phyloP scores from a whole-genome alignment of 805 yeast genomes.

The Schizosaccharomyces octosporus region DNA sequence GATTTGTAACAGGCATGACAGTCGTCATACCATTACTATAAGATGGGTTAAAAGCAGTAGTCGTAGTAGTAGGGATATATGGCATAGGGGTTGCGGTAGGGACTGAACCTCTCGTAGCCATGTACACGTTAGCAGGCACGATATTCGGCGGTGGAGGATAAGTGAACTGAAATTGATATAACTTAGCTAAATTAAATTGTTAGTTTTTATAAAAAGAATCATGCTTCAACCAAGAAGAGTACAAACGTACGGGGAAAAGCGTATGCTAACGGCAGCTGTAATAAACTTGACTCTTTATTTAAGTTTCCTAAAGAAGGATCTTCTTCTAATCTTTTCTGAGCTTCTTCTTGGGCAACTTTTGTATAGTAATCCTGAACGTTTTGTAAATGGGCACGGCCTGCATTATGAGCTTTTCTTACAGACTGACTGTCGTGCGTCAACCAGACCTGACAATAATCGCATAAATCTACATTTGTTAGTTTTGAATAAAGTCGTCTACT shows the following conservation, averaged over 20 bases:
- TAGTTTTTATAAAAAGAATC: neutral
- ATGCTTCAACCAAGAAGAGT: neutral
- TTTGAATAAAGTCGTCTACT: neutral
- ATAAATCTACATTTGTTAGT: neutral
- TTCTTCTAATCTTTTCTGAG: neutral
- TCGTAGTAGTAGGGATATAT: no score
- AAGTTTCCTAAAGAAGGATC: neutral
- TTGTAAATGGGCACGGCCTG: slow-evolving; percentile 53
- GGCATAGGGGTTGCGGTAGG: no score
- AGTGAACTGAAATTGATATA: neutral
- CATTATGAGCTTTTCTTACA: slow-evolving; percentile 56
- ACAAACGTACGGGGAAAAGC: slow-evolving; percentile 1
- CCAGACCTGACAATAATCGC: slow-evolving; percentile 19
- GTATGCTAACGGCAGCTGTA: neutral
- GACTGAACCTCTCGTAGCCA: neutral
- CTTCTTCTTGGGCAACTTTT: neutral
- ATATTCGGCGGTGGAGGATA: neutral
- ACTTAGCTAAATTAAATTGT: neutral
- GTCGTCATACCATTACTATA: neutral
- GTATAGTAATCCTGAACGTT: slow-evolving; percentile 52
- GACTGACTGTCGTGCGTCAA: slow-evolving; percentile 74
- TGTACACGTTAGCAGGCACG: neutral
- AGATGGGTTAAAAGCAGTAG: no score
- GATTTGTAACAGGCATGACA: neutral
- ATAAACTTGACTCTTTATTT: neutral